Evolutionary conservation across 805 yeast species (phyloP), one percentile per base, ranked within the genome.

Genomic region (Maudiozyma turicensis): DNA sequence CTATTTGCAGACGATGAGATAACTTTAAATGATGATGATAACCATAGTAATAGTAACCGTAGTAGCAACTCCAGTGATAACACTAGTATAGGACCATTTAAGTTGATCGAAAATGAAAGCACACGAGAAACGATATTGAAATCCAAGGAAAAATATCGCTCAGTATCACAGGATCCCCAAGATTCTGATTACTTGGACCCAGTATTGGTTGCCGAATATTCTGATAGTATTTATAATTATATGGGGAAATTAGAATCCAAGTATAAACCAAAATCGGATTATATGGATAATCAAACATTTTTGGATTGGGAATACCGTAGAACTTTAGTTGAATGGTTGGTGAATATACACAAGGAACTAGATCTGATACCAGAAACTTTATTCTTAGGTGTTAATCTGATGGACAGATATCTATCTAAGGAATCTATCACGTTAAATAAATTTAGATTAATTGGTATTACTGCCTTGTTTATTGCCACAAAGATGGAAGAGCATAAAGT

Each of bases 401-500:
- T 90, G 53, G 97, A 90, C 67, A 74, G 97, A 50, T 89, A 90
- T 63, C 74, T 90, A 55, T 79, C 90, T 44, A 78, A 79, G 58
- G 73, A 88, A 57, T 80, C 77, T 42, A 93, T 89, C 2, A 82
- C 93, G 8, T 73, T 86, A 51, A 77, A 86, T 47, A 78, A 90
- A 59, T 82, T 90, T 58, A 96, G 90, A 69, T 75, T 90, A 48
- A 95, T 90, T 41, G 97, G 97, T 8, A 93, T 93, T 2, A 93
- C 90, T 39, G 95, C 96, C 8, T 74, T 90, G 34, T 87, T 90
- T 63, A 76, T 89, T 53, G 96, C 96, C n/a, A 95, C 96, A 37
- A 90, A 90, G 67, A 89, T 83, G 64, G 97, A 90, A 68, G 97
- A 90, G 60, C 88, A 90, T 61, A 86, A 86, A 64, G 88, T 95